Evolutionary conservation across 192 early-diverging fungal species (phyloP).

Genomic region (Kickxella alabastrina): DNA sequence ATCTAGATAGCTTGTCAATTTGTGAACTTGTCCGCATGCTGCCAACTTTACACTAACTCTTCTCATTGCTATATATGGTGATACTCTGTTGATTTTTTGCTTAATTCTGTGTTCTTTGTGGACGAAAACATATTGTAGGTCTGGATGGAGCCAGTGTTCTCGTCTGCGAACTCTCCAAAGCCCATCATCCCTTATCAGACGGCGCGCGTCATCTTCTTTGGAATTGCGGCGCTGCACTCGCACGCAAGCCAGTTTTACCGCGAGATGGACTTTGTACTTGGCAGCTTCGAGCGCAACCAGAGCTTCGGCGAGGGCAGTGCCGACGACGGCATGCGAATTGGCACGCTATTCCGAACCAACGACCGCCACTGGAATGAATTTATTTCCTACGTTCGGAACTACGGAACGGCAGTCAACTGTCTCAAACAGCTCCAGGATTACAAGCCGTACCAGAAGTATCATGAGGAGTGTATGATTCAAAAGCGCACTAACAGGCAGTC

Average conservation of each 20-base stretch:
- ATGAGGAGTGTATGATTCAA: slow-evolving; percentile 47
- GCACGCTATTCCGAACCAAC: slow-evolving; percentile 39
- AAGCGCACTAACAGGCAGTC: slow-evolving; percentile 51
- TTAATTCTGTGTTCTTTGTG: background rate
- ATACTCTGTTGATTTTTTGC: background rate
- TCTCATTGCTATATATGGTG: too few relatives aligned
- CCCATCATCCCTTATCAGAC: slow-evolving; percentile 51
- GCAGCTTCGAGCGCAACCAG: slow-evolving; percentile 39
- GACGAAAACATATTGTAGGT: slow-evolving; percentile 10
- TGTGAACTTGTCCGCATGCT: too few relatives aligned
- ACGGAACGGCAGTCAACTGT: slow-evolving; percentile 42
- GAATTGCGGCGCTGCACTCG: slow-evolving; percentile 41
- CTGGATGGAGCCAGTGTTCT: slow-evolving; percentile 53
- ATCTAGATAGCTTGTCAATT: too few relatives aligned
- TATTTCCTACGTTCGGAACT: slow-evolving; percentile 47
- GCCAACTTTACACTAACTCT: too few relatives aligned
- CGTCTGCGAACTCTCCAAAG: slow-evolving; percentile 48
- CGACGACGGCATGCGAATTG: slow-evolving; percentile 47
- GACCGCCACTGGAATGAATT: slow-evolving; percentile 48
- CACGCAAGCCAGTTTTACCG: slow-evolving; percentile 50
- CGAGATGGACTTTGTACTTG: slow-evolving; percentile 47
- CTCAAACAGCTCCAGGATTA: slow-evolving; percentile 49
- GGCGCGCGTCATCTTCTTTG: slow-evolving; percentile 39
- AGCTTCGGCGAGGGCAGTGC: slow-evolving; percentile 1
- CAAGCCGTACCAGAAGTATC: slow-evolving; percentile 45